Evolutionary conservation across 352 stramenopile species (phyloP), one percentile per base, ranked within the genome.

Genomic region (Globisporangium nodosum): DNA sequence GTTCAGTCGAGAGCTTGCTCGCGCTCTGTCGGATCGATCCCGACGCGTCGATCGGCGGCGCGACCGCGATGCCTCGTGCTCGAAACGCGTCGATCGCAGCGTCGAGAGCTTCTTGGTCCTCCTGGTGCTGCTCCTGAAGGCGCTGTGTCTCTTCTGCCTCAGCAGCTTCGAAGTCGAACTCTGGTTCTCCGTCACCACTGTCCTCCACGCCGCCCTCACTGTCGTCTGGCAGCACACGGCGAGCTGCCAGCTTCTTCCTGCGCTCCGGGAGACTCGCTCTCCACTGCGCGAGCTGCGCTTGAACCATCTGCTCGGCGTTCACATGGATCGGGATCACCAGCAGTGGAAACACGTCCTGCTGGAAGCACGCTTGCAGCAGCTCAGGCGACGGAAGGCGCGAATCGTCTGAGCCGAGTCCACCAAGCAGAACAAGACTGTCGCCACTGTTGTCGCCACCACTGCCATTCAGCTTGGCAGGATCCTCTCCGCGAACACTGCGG

Each of bases 101-200:
- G 16, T 61, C 46, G 12, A 88, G 45, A 7, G 60, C 58, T 27
- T 78, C 77, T 12, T 74, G 52, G 42, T 91, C 81, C 0, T 65
- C 54, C 3, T 66, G 42, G 33, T 71, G 79, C 54, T 84, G 74
- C 37, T 84, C 71, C 31, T 68, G 58, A 6, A 89, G 55, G 8
- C 73, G 71, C 58, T 69, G 58, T 5, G 18, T 66, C 43, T 88
- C 66, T 55, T 82, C 71, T 21, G 79, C 73, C 42, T 77, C 70
- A 4, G 56, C 62, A 24, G 61, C 67, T 49, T 75, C 76, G 4
- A 73, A 47, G 24, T 82, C 69, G 6, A 69, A 52, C 3, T 60
- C 51, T 9, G 61, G 46, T 6, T 76, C 65, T 18, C 63, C 64
- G n/a, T 61, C 65, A 11, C 62, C 52, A 30, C 61, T 57, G 3